Evolutionary conservation across 1,284 basidiomycete species (phyloP), one percentile per base, ranked within the genome.

Genomic region (Sporisorium sorghi): DNA sequence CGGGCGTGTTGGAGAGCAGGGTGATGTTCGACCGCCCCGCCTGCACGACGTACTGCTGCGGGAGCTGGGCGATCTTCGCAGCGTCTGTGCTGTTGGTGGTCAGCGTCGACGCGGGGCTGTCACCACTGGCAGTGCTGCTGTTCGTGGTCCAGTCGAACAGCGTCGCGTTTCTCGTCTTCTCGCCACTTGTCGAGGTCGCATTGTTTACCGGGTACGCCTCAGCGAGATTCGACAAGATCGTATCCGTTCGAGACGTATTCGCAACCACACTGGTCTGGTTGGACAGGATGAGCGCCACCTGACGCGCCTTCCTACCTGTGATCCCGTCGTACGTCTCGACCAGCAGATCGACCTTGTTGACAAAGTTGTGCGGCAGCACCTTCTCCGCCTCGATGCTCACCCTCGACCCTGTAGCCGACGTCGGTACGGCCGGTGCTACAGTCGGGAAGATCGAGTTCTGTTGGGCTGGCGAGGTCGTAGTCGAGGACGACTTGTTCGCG

Each of bases 1-100:
- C 49, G 4, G 76, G 42, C 14, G 72, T 60, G 70, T 80, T 82
- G 43, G 73, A 78, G 9, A 68, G 47, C 15, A 80, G 26, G 2
- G 54, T 58, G 26, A 73, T 46, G 37, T 50, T 55, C 21, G 71
- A 67, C 1, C 53, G 50, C 1, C 59, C 63, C 4, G 59, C 24
- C 28, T 47, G 37, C 8, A 66, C 47, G 32, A 54, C 37, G 23
- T 23, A 62, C 26, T 57, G 26, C 19, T 62, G 55, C 3, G 54
- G 55, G 30, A 21, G 30, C 12, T 14, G 24, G 0, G 49, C 14
- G 7, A 19, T 14, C 2, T 42, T 12, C 8, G 17, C 21, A 23
- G 32, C n/a, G 32, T 33, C 28, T 9, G 52, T 19, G 15, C 28
- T 21, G 30, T 30, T 30, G 2, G 46, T 35, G 33, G 6, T 3